Conservation (phyloP, 805 yeast genomes). For the Metschnikowia kunwiensis region DNA sequence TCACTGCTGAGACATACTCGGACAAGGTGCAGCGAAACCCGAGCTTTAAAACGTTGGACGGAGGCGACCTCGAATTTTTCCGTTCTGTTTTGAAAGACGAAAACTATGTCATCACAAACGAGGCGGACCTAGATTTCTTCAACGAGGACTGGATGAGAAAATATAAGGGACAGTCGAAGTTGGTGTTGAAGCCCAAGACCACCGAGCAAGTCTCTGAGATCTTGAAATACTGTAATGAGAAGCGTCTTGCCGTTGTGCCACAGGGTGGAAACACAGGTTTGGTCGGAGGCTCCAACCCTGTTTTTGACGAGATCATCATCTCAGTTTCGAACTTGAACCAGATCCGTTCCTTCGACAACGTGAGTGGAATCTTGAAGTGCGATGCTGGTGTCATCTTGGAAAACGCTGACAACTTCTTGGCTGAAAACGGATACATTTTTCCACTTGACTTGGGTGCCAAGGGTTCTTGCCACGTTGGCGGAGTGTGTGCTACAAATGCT, state of each 20-base stretch:
- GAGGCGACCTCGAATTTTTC: conserved; percentile 61
- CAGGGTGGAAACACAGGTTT: conserved; percentile 97
- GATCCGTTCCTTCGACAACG: conserved; percentile 75
- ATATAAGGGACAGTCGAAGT: conserved; percentile 79
- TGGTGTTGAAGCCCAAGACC: conserved; percentile 80
- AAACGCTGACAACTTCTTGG: conserved; percentile 71
- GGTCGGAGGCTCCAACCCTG: conserved; percentile 92
- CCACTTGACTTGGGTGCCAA: conserved; percentile 95
- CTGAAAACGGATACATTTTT: conserved; percentile 83
- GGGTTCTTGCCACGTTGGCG: conserved; percentile 96
- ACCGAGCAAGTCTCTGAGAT: conserved; percentile 75
- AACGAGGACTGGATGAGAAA: conserved; percentile 96
- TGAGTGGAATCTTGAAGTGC: conserved; percentile 79
- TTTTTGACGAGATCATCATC: conserved; percentile 83
- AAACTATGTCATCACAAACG: conserved; percentile 49
- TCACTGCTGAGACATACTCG: conserved; percentile 73
- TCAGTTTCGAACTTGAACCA: conserved; percentile 70
- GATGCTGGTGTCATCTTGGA: conserved; percentile 92
- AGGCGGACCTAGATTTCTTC: conserved; percentile 62
- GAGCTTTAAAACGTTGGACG: conserved; percentile 49
- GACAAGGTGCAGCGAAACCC: conserved; percentile 49
- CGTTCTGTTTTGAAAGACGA: conserved; percentile 51
- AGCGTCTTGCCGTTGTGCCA: conserved; percentile 81
- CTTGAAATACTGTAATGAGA: conserved; percentile 73
- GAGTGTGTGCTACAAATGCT: conserved; percentile 92